Conservation (phyloP, 1,284 basidiomycete species). For the Trichosporon ovoides region DNA sequence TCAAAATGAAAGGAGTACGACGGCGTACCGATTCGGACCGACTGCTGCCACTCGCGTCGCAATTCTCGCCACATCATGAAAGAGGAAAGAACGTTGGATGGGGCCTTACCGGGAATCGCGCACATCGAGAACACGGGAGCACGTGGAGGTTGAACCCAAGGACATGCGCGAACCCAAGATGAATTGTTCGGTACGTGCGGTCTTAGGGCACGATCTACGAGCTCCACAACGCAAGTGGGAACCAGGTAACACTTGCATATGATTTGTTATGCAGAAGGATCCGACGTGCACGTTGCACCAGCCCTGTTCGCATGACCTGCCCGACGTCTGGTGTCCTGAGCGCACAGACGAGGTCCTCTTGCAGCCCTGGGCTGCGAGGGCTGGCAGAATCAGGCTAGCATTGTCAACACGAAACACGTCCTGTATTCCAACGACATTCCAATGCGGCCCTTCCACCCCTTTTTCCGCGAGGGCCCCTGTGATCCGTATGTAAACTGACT, state of each 20-base stretch:
- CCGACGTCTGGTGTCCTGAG: background rate
- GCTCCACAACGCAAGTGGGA: background rate
- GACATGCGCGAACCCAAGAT: background rate
- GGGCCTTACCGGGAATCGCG: too few relatives aligned
- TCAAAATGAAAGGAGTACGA: too few relatives aligned
- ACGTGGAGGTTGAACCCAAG: constrained; percentile 2
- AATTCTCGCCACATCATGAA: too few relatives aligned
- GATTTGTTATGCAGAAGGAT: background rate
- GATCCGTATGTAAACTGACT: background rate
- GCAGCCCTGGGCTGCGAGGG: too few relatives aligned
- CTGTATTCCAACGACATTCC: background rate
- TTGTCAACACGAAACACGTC: background rate
- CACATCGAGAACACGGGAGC: constrained; percentile 2
- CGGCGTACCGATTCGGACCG: too few relatives aligned
- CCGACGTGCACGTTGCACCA: background rate
- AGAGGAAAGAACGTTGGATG: too few relatives aligned
- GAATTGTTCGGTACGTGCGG: background rate
- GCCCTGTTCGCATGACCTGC: too few relatives aligned
- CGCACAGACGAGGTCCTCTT: too few relatives aligned
- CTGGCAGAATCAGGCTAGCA: too few relatives aligned
- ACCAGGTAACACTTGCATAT: background rate
- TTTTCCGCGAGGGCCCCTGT: background rate
- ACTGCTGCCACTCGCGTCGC: too few relatives aligned
- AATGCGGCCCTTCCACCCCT: background rate
- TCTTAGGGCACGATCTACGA: background rate